A percentile compares a stretch with the other conserved stretches of the same genome.
Evolutionary conservation across 352 stramenopile genomes (phyloP).

Genomic region (Pelagophyceae sp.): DNA sequence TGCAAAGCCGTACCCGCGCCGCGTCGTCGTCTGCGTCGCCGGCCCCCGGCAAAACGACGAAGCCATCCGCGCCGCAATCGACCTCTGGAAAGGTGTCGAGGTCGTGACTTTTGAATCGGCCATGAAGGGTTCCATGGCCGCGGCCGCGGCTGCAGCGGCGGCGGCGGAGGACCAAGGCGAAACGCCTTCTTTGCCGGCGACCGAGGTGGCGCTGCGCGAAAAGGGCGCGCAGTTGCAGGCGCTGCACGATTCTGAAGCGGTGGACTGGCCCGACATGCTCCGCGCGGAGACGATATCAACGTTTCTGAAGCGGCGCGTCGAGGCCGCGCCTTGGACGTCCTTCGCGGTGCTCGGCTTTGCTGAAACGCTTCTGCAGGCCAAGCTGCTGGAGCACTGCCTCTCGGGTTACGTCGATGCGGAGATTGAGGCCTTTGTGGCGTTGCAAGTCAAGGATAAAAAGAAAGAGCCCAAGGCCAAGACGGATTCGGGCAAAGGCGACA

Average conservation of each 20-base stretch:
- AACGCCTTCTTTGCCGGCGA: background rate
- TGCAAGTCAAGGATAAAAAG: background rate
- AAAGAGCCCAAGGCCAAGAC: background rate
- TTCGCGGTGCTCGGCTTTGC: background rate
- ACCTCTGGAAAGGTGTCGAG: too few relatives aligned
- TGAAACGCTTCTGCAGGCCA: background rate
- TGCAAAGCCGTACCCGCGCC: too few relatives aligned
- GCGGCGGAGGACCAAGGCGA: too few relatives aligned
- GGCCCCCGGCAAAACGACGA: background rate
- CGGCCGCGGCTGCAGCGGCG: too few relatives aligned
- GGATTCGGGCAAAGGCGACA: background rate
- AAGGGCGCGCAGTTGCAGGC: background rate
- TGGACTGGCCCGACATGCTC: too few relatives aligned
- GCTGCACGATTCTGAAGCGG: background rate
- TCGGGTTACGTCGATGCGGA: slow-evolving; percentile 5
- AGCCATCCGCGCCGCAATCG: background rate
- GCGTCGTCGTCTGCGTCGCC: background rate
- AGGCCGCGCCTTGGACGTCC: background rate
- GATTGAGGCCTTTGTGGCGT: slow-evolving; percentile 8
- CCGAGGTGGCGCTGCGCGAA: background rate
- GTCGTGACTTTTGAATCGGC: too few relatives aligned
- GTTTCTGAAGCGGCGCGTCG: background rate
- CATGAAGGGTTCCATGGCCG: too few relatives aligned
- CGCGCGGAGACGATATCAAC: background rate
- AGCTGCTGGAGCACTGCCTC: slow-evolving; percentile 6